Base-by-base conservation (phyloP, 208 protist genomes). In the Leishmania braziliensis region DNA sequence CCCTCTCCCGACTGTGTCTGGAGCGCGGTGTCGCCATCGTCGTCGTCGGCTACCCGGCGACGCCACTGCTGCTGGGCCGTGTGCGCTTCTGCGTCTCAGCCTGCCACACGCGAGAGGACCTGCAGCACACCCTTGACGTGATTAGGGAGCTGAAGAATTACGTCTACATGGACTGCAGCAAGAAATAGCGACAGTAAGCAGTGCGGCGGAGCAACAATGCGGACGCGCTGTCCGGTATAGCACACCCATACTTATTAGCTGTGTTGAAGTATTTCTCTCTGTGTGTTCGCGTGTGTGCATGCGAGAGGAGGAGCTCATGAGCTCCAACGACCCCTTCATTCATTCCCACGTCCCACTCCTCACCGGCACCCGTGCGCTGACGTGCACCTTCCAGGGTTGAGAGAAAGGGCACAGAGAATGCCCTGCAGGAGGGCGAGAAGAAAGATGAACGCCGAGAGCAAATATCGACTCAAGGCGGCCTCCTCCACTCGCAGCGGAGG, bases 31-130 rank as follows among this genome's bases (percentile, higher is more conserved):
- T 99, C 36, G 98, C 96, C 20, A 95, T 99, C 29, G 99, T 99
- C 3, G 97, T 99, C 12, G 99, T 99, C 26, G 99, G 98, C 81
- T 99, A 97, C 89, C 99, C 99, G n/a, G 99, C 98, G 6, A 99
- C 98, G 6, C 93, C 97, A 9, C 87, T 99, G 36, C 86, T 99
- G 10, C 84, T 89, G 58, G 92, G 93, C n/a, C 89, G 99, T 54
- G 90, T 98, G 29, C 92, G 96, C 74, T 98, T 98, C 84, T 98
- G 96, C 86, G 86, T 98, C 63, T 97, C 92, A 9, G 96, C 98
- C n/a, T 83, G 90, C 36, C 99, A 99, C 88, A 99, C 98, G 26
- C 92, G 89, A 69, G 97, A 98, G 80, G 96, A 99, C 88, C 82
- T 99, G 29, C 95, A 98, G 75, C 88, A 95, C 75, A 95, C 94